Base-by-base conservation (phyloP, 352 stramenopile genomes). In the Phytophthora megakarya region DNA sequence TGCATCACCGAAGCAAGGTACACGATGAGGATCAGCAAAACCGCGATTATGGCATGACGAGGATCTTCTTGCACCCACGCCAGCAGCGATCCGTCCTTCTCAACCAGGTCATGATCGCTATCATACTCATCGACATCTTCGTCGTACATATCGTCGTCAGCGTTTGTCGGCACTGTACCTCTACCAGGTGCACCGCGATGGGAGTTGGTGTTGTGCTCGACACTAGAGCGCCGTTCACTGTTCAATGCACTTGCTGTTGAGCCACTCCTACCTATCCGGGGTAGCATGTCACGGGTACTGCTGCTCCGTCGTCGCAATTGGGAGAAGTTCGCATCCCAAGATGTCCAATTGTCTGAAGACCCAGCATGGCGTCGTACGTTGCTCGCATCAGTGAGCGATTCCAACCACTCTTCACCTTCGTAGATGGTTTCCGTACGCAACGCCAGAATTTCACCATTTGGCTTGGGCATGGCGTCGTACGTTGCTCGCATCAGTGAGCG, bases 371-470 rank as follows among this genome's bases (percentile, higher is more conserved):
- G 70, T 9, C 63, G 64, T 25, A 90, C 80, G 10, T 85, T 75
- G 45, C 80, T 92, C 4, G 84, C 84, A 51, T 93, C 81, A 1
- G 74, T 86, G 10, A 93, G 70, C 2, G 81, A 89, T 47, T 94
- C 85, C 4, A 94, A 65, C 85, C 85, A 94, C 53, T 94, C 85
- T 26, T 83, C 82, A 16, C 85, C 85, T 73, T 94, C 85, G 48
- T 90, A 90, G 39, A 92, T 89, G 49, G 77, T 91, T 44, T 94
- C 85, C 0, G 83, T 90, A 21, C 82, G 75, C 22, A 94, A 38
- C 5, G 84, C 83, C 13, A 92, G 35, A 19, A 89, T 79, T 55
- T 92, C 80, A 2, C 85, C 85, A 25, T 82, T 89, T 0, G 75
- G 66, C 44, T 88, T 89, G 23, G n/a, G n/a, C n/a, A n/a, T n/a